Percentiles rank a stretch among this genome's conserved stretches.
These are phyloP conservation scores for Panus rudis DNA, from an alignment of 768 basidiomycete species.

Conservation along the genomic window DNA sequence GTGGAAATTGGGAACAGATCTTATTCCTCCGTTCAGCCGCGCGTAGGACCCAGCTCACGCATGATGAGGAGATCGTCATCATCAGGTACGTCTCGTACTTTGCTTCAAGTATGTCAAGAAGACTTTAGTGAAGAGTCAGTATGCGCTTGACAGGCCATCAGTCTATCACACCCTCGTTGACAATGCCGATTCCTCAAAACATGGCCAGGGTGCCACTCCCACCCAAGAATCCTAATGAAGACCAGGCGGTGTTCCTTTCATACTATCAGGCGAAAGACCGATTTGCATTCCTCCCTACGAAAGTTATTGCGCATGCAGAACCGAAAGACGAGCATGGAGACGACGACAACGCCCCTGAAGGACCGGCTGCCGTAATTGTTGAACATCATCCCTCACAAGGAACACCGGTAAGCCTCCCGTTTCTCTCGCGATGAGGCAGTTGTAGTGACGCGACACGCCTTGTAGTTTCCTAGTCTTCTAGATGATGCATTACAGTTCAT, in stretches of 20 bases:
- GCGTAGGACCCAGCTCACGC: background rate
- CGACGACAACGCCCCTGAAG: background rate
- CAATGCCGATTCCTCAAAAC: too few relatives aligned
- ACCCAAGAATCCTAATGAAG: too few relatives aligned
- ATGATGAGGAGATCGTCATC: background rate
- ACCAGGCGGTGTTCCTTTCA: too few relatives aligned
- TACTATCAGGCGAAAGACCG: too few relatives aligned
- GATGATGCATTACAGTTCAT: slow-evolving; percentile 2
- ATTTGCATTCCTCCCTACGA: too few relatives aligned
- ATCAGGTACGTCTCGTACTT: background rate
- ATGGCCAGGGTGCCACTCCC: too few relatives aligned
- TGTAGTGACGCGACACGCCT: too few relatives aligned
- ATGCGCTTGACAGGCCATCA: too few relatives aligned
- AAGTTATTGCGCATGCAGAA: background rate
- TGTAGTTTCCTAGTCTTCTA: background rate
- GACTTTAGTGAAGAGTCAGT: too few relatives aligned
- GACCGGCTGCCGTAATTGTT: background rate
- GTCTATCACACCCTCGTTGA: too few relatives aligned
- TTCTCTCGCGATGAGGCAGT: too few relatives aligned
- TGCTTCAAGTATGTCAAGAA: background rate
- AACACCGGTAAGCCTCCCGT: background rate
- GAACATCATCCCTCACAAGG: background rate
- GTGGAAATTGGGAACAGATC: background rate
- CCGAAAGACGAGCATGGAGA: background rate
- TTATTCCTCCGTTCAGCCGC: background rate